Conservation (phyloP, 768 basidiomycete species). For the Russula griseocarnosa region DNA sequence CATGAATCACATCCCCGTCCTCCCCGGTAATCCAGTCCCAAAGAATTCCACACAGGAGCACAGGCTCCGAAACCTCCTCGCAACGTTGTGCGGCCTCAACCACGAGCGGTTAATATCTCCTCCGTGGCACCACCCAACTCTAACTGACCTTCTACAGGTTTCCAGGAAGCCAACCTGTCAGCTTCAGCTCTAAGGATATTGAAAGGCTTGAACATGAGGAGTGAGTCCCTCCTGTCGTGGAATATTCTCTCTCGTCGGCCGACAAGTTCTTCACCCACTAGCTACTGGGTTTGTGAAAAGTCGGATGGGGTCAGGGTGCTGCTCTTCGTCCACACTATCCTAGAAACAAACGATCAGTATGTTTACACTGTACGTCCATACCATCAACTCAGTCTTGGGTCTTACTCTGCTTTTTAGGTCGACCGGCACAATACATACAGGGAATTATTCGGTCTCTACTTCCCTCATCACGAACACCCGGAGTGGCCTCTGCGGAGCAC, state of each 20-base stretch:
- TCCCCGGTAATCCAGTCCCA: slow-evolving; percentile 59
- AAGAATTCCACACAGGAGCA: slow-evolving; percentile 54
- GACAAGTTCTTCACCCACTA: slow-evolving; percentile 33
- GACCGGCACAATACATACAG: slow-evolving; percentile 92
- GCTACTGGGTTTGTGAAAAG: slow-evolving; percentile 99
- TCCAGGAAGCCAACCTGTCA: slow-evolving; percentile 94
- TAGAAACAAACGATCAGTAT: slow-evolving; percentile 46
- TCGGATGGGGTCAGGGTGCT: slow-evolving; percentile 93
- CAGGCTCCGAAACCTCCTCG: slow-evolving; percentile 67
- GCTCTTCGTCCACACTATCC: slow-evolving; percentile 67
- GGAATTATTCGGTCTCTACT: slow-evolving; percentile 68
- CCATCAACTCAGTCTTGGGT: no score
- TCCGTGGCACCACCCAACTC: not conserved
- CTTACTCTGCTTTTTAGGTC: slow-evolving; percentile 51
- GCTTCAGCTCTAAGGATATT: slow-evolving; percentile 70
- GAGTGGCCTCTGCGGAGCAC: slow-evolving; percentile 67
- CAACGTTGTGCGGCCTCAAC: slow-evolving; percentile 58
- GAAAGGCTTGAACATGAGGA: slow-evolving; percentile 77
- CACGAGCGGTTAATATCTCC: slow-evolving; percentile 51
- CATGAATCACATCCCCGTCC: slow-evolving; percentile 49
- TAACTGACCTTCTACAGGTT: slow-evolving; percentile 51
- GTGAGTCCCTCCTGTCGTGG: slow-evolving; percentile 43
- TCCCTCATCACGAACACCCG: slow-evolving; percentile 82
- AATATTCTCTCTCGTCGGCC: not conserved
- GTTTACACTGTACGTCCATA: slow-evolving; percentile 62